These are phyloP conservation scores for Fusarium austroafricanum DNA, from an alignment of 2,329 filamentous ascomycete species.

Conservation along the genomic window DNA sequence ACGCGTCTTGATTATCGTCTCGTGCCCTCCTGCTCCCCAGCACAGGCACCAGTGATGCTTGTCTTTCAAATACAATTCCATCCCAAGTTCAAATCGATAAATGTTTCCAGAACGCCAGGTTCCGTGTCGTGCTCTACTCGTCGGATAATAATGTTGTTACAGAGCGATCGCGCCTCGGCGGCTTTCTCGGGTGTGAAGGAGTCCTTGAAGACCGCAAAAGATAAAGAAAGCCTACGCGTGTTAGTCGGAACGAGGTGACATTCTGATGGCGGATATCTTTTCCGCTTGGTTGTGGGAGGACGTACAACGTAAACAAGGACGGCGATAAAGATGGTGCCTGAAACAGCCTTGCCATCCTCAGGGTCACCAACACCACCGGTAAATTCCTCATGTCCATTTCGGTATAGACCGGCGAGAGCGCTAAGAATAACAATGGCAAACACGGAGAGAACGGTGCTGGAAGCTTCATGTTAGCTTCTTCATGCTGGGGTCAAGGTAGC, in stretches of 20 bases:
- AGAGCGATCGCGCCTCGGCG: constrained; percentile 86
- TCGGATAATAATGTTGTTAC: constrained; percentile 48
- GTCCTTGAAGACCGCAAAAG: constrained; percentile 91
- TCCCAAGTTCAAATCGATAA: constrained; percentile 44
- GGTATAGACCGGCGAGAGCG: constrained; percentile 77
- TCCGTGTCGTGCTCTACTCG: constrained; percentile 41
- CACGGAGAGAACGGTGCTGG: constrained; percentile 77
- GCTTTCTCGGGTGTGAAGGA: constrained; percentile 85
- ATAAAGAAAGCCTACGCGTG: constrained; percentile 80
- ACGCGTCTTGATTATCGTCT: constrained; percentile 31
- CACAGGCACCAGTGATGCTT: constrained; percentile 18
- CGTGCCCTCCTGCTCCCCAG: constrained; percentile 7
- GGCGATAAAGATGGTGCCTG: constrained; percentile 85
- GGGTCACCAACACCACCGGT: constrained; percentile 80
- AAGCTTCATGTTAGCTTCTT: constrained; percentile 42
- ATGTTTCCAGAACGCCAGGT: constrained; percentile 46
- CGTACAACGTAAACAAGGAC: constrained; percentile 90
- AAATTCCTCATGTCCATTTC: constrained; percentile 83
- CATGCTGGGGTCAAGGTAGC: constrained; percentile 22
- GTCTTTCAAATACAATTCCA: constrained; percentile 43
- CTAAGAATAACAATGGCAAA: constrained; percentile 75
- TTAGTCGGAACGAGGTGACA: constrained; percentile 4
- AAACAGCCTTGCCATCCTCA: constrained; percentile 79
- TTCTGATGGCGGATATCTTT: neutral
- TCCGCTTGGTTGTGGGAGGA: constrained; percentile 40